These are phyloP conservation scores for Aspergillus transmontanensis DNA, from an alignment of 2,329 filamentous ascomycete genomes.

Conservation along the genomic window DNA sequence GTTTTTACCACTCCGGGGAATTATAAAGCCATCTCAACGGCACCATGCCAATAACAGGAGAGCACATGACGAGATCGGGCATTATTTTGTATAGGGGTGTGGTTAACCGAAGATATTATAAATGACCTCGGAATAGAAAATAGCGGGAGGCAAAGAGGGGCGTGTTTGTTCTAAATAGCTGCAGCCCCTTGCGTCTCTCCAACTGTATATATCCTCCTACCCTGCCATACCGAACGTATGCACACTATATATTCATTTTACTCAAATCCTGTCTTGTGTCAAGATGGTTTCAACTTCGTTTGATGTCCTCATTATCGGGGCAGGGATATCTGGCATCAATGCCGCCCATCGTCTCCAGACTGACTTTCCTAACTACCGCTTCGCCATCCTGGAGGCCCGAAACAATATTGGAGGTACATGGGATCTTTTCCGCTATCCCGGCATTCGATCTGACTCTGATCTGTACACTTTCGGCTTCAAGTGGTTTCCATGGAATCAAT, in stretches of 20 bases:
- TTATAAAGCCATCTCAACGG: neutral
- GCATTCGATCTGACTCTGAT: constrained; percentile 66
- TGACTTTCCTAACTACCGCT: constrained; percentile 57
- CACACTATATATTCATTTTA: neutral
- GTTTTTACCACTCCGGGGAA: neutral
- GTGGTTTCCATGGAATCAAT: constrained; percentile 67
- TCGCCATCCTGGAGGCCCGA: constrained; percentile 69
- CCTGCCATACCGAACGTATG: neutral
- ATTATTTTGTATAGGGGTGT: neutral
- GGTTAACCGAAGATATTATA: neutral
- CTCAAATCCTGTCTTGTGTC: neutral
- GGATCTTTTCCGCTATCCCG: constrained; percentile 75
- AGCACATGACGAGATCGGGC: too few relatives aligned
- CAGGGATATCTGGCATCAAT: constrained; percentile 75
- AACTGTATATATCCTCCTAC: neutral
- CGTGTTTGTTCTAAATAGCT: neutral
- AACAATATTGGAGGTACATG: constrained; percentile 72
- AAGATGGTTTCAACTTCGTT: neutral
- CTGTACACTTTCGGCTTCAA: constrained; percentile 65
- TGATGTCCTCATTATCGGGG: constrained; percentile 68
- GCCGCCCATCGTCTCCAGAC: constrained; percentile 68
- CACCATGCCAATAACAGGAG: neutral
- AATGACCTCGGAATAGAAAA: neutral
- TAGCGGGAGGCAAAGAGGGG: neutral
- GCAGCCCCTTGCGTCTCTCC: neutral